These are phyloP conservation scores for Cokeromyces recurvatus DNA, from an alignment of 371 early-diverging fungal genomes.

Conservation along the genomic window DNA sequence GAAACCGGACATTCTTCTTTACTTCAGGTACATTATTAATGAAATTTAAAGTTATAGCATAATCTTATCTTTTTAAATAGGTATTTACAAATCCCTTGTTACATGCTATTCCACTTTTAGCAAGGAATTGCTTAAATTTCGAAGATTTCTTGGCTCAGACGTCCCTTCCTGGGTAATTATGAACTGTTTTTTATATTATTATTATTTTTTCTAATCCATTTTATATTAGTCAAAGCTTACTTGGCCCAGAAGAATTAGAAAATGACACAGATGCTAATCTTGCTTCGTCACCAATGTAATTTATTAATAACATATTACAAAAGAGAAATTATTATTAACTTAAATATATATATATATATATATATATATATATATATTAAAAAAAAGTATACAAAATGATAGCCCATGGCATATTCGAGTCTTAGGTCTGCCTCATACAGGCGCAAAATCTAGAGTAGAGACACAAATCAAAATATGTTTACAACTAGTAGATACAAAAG, in stretches of 20 bases:
- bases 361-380: too few relatives aligned
- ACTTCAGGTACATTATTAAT: conserved; percentile 15
- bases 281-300: conserved; percentile 32
- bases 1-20: conserved; percentile 20
- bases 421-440: conserved; percentile 64
- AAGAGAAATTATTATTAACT: too few relatives aligned
- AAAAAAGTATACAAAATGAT: conserved; percentile 24
- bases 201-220: neutral
- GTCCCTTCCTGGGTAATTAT: conserved; percentile 32
- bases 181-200: neutral
- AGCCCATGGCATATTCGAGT: conserved; percentile 49
- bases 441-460: conserved; percentile 79
- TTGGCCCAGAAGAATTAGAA: conserved; percentile 28
- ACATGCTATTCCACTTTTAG: conserved; percentile 49
- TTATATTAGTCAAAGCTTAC: conserved; percentile 26
- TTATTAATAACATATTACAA: too few relatives aligned
- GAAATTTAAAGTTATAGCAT: neutral
- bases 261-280: conserved; percentile 15
- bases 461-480: conserved; percentile 80
- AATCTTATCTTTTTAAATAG: conserved; percentile 10
- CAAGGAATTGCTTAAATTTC: conserved; percentile 43
- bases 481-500: conserved; percentile 56
- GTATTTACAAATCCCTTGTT: conserved; percentile 44
- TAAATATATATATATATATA: conserved; percentile 1
- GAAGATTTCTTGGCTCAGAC: conserved; percentile 47